These are phyloP conservation scores for Exidia glandulosa DNA, from an alignment of 768 basidiomycete species.

Conservation along the genomic window DNA sequence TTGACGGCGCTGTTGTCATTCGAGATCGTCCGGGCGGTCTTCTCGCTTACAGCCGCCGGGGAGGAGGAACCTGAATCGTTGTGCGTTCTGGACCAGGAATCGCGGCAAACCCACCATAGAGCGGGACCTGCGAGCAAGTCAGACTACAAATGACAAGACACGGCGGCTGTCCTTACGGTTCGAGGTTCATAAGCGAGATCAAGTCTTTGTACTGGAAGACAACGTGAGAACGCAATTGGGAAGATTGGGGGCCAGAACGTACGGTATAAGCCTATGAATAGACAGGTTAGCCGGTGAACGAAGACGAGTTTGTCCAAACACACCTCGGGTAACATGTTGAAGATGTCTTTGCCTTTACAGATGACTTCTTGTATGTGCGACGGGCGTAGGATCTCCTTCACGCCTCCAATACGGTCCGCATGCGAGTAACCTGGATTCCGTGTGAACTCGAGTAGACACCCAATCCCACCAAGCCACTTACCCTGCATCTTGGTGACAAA, in stretches of 20 bases:
- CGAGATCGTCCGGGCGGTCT: not conserved
- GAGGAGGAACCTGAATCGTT: constrained; percentile 39
- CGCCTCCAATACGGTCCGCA: constrained; percentile 43
- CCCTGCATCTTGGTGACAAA: constrained; percentile 44
- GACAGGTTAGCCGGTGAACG: not conserved
- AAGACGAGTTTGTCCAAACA: constrained; percentile 2
- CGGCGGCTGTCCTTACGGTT: constrained; percentile 29
- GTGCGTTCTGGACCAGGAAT: constrained; percentile 40
- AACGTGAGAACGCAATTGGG: not conserved
- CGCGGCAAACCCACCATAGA: constrained; percentile 43
- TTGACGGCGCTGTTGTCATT: not conserved
- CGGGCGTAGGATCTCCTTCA: constrained; percentile 36
- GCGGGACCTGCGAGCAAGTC: constrained; percentile 18
- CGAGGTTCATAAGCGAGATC: constrained; percentile 39
- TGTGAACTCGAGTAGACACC: not conserved
- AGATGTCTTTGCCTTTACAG: constrained; percentile 51
- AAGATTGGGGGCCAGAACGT: constrained; percentile 15
- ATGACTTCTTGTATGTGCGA: constrained; percentile 45
- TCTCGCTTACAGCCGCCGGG: constrained; percentile 43
- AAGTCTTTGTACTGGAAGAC: constrained; percentile 38
- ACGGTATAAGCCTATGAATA: constrained; percentile 32
- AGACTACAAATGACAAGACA: not conserved
- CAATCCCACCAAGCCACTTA: not conserved
- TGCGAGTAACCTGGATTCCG: constrained; percentile 46
- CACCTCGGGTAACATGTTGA: constrained; percentile 51